These are phyloP conservation scores for Mollisiaceae sp. DNA, from an alignment of 2,329 filamentous ascomycete genomes.

Conservation along the genomic window DNA sequence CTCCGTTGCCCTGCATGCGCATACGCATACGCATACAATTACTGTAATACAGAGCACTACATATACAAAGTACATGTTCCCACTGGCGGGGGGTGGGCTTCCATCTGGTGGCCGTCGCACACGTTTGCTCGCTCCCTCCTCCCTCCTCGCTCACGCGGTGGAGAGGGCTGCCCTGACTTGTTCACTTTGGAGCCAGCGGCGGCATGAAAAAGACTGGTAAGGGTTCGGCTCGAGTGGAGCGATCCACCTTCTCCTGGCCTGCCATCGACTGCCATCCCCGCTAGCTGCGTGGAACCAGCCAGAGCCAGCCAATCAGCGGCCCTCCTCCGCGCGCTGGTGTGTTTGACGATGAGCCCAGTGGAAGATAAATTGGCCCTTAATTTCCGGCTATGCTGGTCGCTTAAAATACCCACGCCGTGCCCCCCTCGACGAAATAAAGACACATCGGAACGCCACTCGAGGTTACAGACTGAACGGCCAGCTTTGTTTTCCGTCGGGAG, in stretches of 20 bases:
- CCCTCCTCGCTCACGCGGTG: background rate
- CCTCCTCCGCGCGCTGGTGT: background rate
- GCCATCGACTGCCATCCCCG: background rate
- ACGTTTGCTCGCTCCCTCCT: slow-evolving; percentile 7
- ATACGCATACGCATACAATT: background rate
- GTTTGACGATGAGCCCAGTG: background rate
- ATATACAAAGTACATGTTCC: background rate
- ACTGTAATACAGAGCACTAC: background rate
- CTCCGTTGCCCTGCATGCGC: slow-evolving; percentile 4
- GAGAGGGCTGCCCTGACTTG: background rate
- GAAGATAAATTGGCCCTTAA: slow-evolving; percentile 4
- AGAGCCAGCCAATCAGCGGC: background rate
- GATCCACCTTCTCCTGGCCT: background rate
- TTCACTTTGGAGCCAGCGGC: slow-evolving; percentile 1
- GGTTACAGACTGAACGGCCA: slow-evolving; percentile 11
- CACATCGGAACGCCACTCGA: background rate
- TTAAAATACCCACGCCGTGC: background rate
- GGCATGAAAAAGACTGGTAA: background rate
- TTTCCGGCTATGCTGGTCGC: slow-evolving; percentile 6
- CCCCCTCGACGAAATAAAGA: background rate
- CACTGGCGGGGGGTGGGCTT: background rate
- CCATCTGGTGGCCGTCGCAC: background rate
- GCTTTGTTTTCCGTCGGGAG: background rate
- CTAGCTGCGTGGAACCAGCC: background rate
- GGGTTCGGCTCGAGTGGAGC: background rate